A percentile compares a stretch with the other conserved stretches of the same genome.
These are phyloP conservation scores for Tylopilus felleus DNA, from an alignment of 768 basidiomycete species.

Conservation along the genomic window DNA sequence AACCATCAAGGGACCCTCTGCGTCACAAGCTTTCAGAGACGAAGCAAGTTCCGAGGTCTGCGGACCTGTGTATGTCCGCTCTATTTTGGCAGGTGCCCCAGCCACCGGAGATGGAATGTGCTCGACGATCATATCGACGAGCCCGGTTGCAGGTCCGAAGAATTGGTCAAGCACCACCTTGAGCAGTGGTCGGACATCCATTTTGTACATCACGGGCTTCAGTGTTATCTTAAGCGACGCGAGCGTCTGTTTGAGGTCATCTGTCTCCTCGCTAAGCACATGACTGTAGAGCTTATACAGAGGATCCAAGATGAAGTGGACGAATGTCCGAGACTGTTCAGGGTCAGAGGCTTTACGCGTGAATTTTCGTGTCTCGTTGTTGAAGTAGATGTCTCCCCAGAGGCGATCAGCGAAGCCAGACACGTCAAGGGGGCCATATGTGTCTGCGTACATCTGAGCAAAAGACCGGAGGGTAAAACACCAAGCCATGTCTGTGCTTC, in stretches of 20 bases:
- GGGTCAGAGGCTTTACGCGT: conserved; percentile 74
- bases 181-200: conserved; percentile 93
- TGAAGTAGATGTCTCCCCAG: conserved; percentile 98
- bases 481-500: conserved; percentile 96
- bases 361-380: conserved; percentile 82
- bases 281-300: conserved; percentile 96
- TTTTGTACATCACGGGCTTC: conserved; percentile 95
- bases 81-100: conserved; percentile 62
- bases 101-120: conserved; percentile 81
- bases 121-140: conserved; percentile 90
- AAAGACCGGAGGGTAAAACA: conserved; percentile 94
- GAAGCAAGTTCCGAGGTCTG: conserved; percentile 74
- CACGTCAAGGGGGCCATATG: conserved; percentile 85
- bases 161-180: conserved; percentile 95
- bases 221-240: conserved; percentile 73
- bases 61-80: conserved; percentile 85
- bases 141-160: conserved; percentile 85
- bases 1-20: conserved; percentile 87
- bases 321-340: conserved; percentile 80
- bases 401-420: conserved; percentile 82
- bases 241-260: conserved; percentile 79
- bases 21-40: conserved; percentile 79
- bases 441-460: conserved; percentile 93
- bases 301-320: conserved; percentile 94
- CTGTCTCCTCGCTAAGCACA: conserved; percentile 91